phyloP scores from a whole-genome alignment of 371 early-diverging fungal genomes.

The Lichtheimia ramosa region DNA sequence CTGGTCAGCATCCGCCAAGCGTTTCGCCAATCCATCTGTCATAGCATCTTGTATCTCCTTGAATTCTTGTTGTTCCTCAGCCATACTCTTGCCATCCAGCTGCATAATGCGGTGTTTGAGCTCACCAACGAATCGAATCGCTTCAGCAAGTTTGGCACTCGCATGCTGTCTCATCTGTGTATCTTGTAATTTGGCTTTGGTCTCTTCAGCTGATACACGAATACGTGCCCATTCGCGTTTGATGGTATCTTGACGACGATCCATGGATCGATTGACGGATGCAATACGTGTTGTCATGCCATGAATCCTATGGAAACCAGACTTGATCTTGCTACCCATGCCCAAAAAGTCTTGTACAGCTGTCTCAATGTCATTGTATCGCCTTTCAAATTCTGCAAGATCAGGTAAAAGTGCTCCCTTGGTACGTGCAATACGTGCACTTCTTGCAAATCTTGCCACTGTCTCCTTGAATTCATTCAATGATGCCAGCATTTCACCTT shows the following conservation, averaged over 20 bases:
- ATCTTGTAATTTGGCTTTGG: conserved; percentile 32
- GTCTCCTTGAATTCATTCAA: conserved; percentile 31
- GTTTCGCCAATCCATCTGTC: conserved; percentile 25
- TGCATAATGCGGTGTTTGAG: conserved; percentile 45
- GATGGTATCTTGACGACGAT: conserved; percentile 32
- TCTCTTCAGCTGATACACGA: conserved; percentile 34
- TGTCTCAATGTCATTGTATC: conserved; percentile 29
- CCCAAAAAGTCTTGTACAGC: conserved; percentile 28
- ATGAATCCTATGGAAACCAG: neutral
- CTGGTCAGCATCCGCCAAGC: conserved; percentile 31
- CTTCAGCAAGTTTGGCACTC: conserved; percentile 35
- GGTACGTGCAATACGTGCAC: conserved; percentile 19
- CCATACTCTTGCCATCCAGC: conserved; percentile 36
- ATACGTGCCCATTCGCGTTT: conserved; percentile 35
- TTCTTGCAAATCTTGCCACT: conserved; percentile 18
- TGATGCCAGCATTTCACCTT: conserved; percentile 24
- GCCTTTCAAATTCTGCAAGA: conserved; percentile 31
- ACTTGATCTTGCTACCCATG: conserved; percentile 23
- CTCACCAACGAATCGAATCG: conserved; percentile 38
- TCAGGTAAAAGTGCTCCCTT: conserved; percentile 32
- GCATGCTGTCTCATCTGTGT: conserved; percentile 36
- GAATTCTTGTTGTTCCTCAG: conserved; percentile 43
- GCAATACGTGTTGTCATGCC: conserved; percentile 9
- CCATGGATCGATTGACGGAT: conserved; percentile 27
- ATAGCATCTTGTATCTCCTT: conserved; percentile 41